These are phyloP conservation scores for Linnemannia hyalina DNA, from an alignment of 192 early-diverging fungal genomes.

Conservation along the genomic window DNA sequence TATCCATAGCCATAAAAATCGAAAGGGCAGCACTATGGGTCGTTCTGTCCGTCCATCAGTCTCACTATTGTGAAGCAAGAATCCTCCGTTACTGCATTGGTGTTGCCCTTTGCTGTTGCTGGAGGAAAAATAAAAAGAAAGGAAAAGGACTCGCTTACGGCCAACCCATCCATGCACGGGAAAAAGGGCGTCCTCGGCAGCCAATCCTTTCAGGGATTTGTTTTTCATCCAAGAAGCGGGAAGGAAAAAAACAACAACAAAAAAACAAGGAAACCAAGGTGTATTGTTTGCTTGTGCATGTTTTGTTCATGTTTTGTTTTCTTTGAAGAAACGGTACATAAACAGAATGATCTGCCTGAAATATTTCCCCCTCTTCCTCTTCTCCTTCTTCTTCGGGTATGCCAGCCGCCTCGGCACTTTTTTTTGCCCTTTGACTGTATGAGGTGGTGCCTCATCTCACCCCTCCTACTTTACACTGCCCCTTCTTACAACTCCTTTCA, in stretches of 20 bases:
- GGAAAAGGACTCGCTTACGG: too few relatives aligned
- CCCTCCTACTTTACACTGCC: neutral
- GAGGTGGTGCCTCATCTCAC: neutral
- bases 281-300: neutral
- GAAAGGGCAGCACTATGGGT: too few relatives aligned
- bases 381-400: neutral
- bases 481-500: neutral
- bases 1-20: neutral
- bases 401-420: neutral
- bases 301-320: neutral
- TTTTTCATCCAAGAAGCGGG: conserved; percentile 3
- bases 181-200: neutral
- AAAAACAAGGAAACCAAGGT: too few relatives aligned
- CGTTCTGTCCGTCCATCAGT: too few relatives aligned
- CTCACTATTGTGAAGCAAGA: too few relatives aligned
- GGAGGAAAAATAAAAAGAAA: too few relatives aligned
- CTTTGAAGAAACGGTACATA: neutral
- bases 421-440: neutral
- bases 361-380: neutral
- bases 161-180: neutral
- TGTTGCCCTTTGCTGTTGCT: too few relatives aligned
- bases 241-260: neutral
- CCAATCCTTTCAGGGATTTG: neutral
- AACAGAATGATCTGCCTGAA: neutral
- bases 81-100: too few relatives aligned